phyloP scores from a whole-genome alignment of 2,329 filamentous ascomycete species.

The Hymenoscyphus fraxineus region DNA sequence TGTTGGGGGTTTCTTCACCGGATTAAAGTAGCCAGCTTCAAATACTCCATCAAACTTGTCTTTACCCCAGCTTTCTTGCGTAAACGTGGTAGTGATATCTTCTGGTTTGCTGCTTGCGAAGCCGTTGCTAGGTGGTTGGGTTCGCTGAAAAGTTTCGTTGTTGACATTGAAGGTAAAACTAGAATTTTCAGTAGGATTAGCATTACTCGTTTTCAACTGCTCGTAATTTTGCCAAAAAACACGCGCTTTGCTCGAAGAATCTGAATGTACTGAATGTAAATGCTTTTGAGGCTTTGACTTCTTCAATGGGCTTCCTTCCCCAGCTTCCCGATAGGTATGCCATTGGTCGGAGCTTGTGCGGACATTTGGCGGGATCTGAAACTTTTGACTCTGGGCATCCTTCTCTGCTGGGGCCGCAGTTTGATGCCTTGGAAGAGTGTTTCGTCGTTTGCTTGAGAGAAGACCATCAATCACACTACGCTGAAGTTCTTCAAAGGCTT shows the following conservation, averaged over 20 bases:
- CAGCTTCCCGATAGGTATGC: slow-evolving; percentile 11
- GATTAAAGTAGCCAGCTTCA: slow-evolving; percentile 32
- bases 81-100: slow-evolving; percentile 60
- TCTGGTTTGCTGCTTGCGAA: slow-evolving; percentile 53
- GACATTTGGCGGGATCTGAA: not conserved
- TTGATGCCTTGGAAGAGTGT: slow-evolving; percentile 7
- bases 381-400: not conserved
- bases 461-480: slow-evolving; percentile 24
- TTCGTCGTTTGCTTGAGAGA: slow-evolving; percentile 23
- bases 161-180: slow-evolving; percentile 51
- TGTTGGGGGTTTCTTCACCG: slow-evolving; percentile 21
- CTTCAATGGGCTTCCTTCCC: slow-evolving; percentile 19
- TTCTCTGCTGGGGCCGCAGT: slow-evolving; percentile 1
- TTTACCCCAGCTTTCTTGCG: slow-evolving; percentile 42
- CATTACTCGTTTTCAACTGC: slow-evolving; percentile 15
- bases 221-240: slow-evolving; percentile 13
- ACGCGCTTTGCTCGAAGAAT: slow-evolving; percentile 17
- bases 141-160: slow-evolving; percentile 40
- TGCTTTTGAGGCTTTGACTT: slow-evolving; percentile 18
- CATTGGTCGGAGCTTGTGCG: slow-evolving; percentile 9
- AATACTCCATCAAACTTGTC: slow-evolving; percentile 30
- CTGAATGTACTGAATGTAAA: slow-evolving; percentile 17
- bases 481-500: slow-evolving; percentile 25
- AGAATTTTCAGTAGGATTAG: slow-evolving; percentile 33
- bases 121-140: slow-evolving; percentile 37